Conservation (phyloP, 805 yeast species). For the Ogataea corticis region DNA sequence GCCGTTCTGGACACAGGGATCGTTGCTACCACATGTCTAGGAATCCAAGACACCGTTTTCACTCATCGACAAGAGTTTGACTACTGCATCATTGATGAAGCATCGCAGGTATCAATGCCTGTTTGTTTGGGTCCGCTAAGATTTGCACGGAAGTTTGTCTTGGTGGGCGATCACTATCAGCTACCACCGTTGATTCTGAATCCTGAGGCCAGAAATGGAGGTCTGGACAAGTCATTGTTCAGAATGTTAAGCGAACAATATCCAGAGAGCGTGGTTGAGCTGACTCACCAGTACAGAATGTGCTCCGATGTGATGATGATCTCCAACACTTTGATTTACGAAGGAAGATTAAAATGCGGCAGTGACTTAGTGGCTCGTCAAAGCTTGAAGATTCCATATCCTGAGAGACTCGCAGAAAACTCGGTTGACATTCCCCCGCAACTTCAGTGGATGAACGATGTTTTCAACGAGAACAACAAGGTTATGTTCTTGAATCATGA, state of each 20-base stretch:
- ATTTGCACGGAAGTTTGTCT: conserved; percentile 72
- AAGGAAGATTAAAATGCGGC: conserved; percentile 78
- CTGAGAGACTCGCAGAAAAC: conserved; percentile 25
- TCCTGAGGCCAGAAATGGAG: conserved; percentile 61
- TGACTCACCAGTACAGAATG: conserved; percentile 90
- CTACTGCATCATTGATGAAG: conserved; percentile 94
- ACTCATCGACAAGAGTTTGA: conserved; percentile 62
- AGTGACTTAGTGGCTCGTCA: conserved; percentile 60
- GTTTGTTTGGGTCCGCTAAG: conserved; percentile 85
- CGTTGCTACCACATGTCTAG: conserved; percentile 88
- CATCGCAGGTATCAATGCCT: conserved; percentile 93
- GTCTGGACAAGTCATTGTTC: conserved; percentile 76
- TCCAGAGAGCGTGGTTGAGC: conserved; percentile 73
- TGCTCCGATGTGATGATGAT: conserved; percentile 82
- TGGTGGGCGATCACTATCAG: conserved; percentile 97
- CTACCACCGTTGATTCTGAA: conserved; percentile 83
- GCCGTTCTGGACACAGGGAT: conserved; percentile 60
- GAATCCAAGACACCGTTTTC: conserved; percentile 66
- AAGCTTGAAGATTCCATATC: conserved; percentile 48
- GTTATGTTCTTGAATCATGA: conserved; percentile 87
- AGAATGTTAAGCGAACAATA: conserved; percentile 67
- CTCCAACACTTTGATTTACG: conserved; percentile 77
- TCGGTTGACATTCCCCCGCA: conserved; percentile 11
- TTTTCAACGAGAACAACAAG: conserved; percentile 53
- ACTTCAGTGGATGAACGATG: conserved; percentile 54